Evolutionary conservation across 768 basidiomycete genomes (phyloP).

Genomic region (Thelephora ganbajun): DNA sequence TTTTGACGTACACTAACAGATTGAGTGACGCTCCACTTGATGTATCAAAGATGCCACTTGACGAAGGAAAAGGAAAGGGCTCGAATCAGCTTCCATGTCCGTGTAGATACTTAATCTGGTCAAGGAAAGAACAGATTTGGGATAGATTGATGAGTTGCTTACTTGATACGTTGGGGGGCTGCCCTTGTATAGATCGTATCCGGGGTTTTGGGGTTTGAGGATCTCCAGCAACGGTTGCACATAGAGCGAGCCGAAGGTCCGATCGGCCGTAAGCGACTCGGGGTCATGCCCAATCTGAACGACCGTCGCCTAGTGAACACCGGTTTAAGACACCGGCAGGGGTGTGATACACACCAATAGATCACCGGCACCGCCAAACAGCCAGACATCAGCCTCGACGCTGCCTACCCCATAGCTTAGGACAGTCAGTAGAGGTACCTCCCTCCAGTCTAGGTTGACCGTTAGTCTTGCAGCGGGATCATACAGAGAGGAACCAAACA

Average conservation of each 20-base stretch:
- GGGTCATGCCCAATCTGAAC: slow-evolving; percentile 31
- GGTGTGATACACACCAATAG: slow-evolving; percentile 26
- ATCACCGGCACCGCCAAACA: slow-evolving; percentile 27
- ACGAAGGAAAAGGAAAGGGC: background rate
- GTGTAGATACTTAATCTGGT: background rate
- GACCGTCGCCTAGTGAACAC: too few species aligned
- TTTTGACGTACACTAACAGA: slow-evolving; percentile 39
- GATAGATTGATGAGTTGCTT: slow-evolving; percentile 5
- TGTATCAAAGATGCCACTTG: slow-evolving; percentile 38
- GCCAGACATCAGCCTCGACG: slow-evolving; percentile 41
- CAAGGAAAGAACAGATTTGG: background rate
- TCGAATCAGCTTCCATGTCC: background rate
- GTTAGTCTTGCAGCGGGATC: background rate
- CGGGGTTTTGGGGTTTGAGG: slow-evolving; percentile 28
- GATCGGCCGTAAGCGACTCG: slow-evolving; percentile 25
- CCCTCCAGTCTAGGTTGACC: slow-evolving; percentile 29
- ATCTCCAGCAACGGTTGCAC: slow-evolving; percentile 30
- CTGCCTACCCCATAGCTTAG: slow-evolving; percentile 34
- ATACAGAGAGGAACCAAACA: background rate
- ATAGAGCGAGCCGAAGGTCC: slow-evolving; percentile 35
- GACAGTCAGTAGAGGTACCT: slow-evolving; percentile 34
- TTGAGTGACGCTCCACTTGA: slow-evolving; percentile 27
- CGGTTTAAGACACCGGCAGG: background rate
- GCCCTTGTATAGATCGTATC: slow-evolving; percentile 22
- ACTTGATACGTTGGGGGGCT: slow-evolving; percentile 29